These are phyloP conservation scores for Aphanomyces cochlioides DNA, from an alignment of 352 stramenopile species.

Conservation along the genomic window DNA sequence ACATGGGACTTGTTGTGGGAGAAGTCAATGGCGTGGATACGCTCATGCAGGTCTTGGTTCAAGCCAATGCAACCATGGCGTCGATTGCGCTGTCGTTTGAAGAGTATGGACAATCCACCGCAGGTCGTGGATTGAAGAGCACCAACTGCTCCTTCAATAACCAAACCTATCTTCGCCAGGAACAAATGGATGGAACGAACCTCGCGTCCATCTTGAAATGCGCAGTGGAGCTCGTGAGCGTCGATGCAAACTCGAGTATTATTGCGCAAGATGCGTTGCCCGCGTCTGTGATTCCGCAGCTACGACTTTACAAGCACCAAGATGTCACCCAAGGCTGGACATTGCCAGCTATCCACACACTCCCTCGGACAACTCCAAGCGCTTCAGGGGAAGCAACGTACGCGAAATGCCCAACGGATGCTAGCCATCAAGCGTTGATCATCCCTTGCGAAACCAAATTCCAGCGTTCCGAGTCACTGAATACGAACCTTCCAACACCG, in stretches of 20 bases:
- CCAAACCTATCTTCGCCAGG: neutral
- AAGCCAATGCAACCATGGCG: neutral
- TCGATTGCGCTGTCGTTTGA: slow-evolving; percentile 15
- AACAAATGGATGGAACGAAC: neutral
- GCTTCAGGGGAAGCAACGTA: neutral
- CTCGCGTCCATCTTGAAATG: slow-evolving; percentile 11
- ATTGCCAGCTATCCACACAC: slow-evolving; percentile 10
- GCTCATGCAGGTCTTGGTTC: slow-evolving; percentile 6
- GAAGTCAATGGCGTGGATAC: slow-evolving; percentile 11
- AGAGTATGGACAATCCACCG: neutral
- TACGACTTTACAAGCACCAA: slow-evolving; percentile 14
- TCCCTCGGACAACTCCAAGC: neutral
- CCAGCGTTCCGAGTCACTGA: neutral
- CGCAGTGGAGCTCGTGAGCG: slow-evolving; percentile 2
- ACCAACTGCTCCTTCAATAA: neutral
- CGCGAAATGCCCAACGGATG: neutral
- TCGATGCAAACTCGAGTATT: neutral
- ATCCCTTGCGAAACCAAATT: slow-evolving; percentile 3
- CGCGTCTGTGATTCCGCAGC: neutral
- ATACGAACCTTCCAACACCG: neutral
- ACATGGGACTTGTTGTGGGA: slow-evolving; percentile 23
- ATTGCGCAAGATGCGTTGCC: slow-evolving; percentile 13
- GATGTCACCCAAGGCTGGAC: slow-evolving; percentile 1
- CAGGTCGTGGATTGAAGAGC: neutral
- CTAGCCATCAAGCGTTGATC: slow-evolving; percentile 1